A percentile compares a stretch with the other conserved stretches of the same genome.
Evolutionary conservation across 164 flowering plant species (phyloP).

Genomic region (Saururus chinensis): DNA sequence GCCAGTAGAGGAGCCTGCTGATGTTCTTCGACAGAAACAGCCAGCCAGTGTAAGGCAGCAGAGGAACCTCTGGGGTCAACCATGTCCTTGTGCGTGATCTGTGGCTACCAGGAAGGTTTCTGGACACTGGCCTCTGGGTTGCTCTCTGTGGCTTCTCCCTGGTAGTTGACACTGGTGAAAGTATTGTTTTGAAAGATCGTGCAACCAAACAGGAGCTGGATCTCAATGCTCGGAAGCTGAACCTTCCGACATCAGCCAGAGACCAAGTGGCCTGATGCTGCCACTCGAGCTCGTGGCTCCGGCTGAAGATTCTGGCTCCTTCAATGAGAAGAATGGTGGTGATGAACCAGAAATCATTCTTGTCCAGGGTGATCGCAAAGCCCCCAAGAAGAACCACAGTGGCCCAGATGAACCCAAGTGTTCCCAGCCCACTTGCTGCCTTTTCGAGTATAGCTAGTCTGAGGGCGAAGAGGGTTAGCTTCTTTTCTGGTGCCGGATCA

Average conservation of each 20-base stretch:
- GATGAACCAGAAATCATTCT: conserved; percentile 82
- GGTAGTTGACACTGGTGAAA: conserved; percentile 10
- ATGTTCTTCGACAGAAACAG: conserved; percentile 59
- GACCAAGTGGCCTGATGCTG: conserved; percentile 86
- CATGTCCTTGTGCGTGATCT: conserved; percentile 40
- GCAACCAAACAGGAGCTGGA: conserved; percentile 34
- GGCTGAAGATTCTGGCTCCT: conserved; percentile 79
- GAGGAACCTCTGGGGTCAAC: conserved; percentile 74
- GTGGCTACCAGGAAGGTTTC: background rate
- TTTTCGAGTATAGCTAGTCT: conserved; percentile 76
- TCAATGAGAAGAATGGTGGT: conserved; percentile 67
- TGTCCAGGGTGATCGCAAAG: conserved; percentile 70
- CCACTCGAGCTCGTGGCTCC: conserved; percentile 95
- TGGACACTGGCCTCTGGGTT: background rate
- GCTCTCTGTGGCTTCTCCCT: conserved; percentile 10
- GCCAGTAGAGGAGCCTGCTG: conserved; percentile 75
- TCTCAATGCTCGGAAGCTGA: conserved; percentile 56
- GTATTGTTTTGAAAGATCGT: conserved; percentile 13
- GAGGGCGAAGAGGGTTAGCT: conserved; percentile 86
- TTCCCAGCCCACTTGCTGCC: conserved; percentile 76
- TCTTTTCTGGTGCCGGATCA: conserved; percentile 67
- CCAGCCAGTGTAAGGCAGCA: conserved; percentile 70
- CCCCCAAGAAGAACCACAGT: conserved; percentile 97
- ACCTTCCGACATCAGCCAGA: conserved; percentile 53
- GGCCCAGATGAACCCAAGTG: conserved; percentile 94